Conservation (phyloP, 1,284 basidiomycete genomes). For the Schizophyllum amplum region DNA sequence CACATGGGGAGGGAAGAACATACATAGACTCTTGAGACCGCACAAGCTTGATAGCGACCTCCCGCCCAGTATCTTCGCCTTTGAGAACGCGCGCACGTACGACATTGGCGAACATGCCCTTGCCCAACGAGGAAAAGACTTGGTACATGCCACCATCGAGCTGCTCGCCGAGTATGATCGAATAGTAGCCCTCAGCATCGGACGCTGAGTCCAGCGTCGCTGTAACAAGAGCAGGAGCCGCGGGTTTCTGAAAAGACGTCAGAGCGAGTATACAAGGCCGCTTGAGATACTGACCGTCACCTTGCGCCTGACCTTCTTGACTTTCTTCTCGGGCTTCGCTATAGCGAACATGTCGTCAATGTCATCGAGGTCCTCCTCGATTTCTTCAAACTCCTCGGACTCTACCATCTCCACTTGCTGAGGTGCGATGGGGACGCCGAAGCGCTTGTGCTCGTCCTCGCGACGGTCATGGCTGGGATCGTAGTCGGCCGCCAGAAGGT, state of each 20-base stretch:
- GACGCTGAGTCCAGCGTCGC: conserved; percentile 67
- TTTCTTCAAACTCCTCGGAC: conserved; percentile 49
- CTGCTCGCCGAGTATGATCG: conserved; percentile 89
- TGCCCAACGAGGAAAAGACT: conserved; percentile 89
- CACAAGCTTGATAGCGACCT: conserved; percentile 98
- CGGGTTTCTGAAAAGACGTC: conserved; percentile 33
- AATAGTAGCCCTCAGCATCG: conserved; percentile 94
- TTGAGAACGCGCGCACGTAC: conserved; percentile 84
- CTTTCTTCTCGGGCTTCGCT: conserved; percentile 43
- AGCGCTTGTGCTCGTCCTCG: conserved; percentile 70
- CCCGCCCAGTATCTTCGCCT: conserved; percentile 64
- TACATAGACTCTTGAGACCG: conserved; percentile 96
- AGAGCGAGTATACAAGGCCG: neutral
- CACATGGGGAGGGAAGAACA: conserved; percentile 23
- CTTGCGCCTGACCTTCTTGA: conserved; percentile 52
- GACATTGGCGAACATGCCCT: conserved; percentile 98
- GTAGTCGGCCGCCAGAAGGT: conserved; percentile 88
- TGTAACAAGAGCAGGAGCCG: conserved; percentile 57
- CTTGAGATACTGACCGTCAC: conserved; percentile 28
- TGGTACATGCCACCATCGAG: conserved; percentile 92
- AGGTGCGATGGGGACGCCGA: conserved; percentile 16
- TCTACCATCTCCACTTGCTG: conserved; percentile 17
- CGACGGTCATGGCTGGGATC: conserved; percentile 80
- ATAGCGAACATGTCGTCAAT: conserved; percentile 89
- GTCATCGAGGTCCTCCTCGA: conserved; percentile 64